These are phyloP conservation scores for Phytophthora agathidicida DNA, from an alignment of 352 stramenopile species.

Conservation along the genomic window DNA sequence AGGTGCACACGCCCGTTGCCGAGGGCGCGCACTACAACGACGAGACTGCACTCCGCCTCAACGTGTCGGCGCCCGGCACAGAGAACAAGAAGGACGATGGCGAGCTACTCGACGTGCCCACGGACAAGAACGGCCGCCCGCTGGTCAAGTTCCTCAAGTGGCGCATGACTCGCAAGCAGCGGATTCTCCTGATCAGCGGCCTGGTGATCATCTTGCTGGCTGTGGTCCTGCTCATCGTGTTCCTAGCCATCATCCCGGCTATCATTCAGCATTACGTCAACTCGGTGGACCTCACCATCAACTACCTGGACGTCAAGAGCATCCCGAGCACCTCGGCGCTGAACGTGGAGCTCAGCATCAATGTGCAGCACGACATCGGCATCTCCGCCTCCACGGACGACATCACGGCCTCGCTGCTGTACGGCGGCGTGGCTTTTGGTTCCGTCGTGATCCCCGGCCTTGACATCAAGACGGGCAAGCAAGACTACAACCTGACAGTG, in stretches of 20 bases:
- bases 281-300: constrained; percentile 59
- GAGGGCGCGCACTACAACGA: constrained; percentile 36
- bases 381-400: constrained; percentile 53
- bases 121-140: constrained; percentile 26
- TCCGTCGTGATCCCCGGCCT: constrained; percentile 55
- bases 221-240: constrained; percentile 68
- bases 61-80: constrained; percentile 30
- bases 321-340: constrained; percentile 43
- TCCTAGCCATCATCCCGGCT: constrained; percentile 57
- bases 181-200: constrained; percentile 45
- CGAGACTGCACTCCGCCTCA: constrained; percentile 30
- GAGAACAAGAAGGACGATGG: constrained; percentile 44
- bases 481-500: constrained; percentile 65
- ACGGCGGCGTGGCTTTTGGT: constrained; percentile 48
- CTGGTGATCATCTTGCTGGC: constrained; percentile 45
- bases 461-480: constrained; percentile 49
- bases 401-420: constrained; percentile 55
- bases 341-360: constrained; percentile 62
- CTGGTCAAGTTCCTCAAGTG: constrained; percentile 59
- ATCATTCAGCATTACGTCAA: constrained; percentile 71
- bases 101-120: constrained; percentile 19
- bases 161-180: constrained; percentile 59
- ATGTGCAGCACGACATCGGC: constrained; percentile 50
- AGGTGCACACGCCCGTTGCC: constrained; percentile 30
- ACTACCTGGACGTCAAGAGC: constrained; percentile 69